Percentiles rank a stretch among this genome's conserved stretches.
These are phyloP conservation scores for Elaphomyces granulatus DNA, from an alignment of 495 filamentous ascomycete species.

Conservation along the genomic window DNA sequence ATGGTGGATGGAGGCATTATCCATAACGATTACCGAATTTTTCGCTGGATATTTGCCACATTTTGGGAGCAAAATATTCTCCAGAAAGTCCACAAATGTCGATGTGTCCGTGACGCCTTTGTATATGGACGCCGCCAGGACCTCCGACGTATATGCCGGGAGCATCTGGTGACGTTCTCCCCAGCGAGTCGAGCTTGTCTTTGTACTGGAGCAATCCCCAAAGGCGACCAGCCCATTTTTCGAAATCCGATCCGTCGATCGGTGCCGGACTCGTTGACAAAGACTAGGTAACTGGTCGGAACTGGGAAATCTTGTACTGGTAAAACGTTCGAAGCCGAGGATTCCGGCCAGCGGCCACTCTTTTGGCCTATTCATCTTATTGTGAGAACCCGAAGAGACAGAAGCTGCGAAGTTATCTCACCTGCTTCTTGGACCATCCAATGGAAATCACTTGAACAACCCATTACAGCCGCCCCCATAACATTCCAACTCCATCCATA, in stretches of 20 bases:
- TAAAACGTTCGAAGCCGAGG: slow-evolving; percentile 23
- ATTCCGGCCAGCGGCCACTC: no score
- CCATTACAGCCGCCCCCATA: no score
- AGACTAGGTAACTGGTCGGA: slow-evolving; percentile 18
- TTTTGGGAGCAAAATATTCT: slow-evolving; percentile 20
- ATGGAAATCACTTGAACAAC: no score
- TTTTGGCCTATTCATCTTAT: no score
- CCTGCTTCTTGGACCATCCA: no score
- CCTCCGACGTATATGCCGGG: slow-evolving; percentile 22
- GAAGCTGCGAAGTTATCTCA: no score
- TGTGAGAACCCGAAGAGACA: no score
- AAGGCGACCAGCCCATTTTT: slow-evolving; percentile 15
- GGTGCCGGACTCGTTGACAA: slow-evolving; percentile 20
- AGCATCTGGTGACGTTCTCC: slow-evolving; percentile 23
- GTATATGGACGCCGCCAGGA: slow-evolving; percentile 18
- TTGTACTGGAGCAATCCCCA: slow-evolving; percentile 16
- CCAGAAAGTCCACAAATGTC: slow-evolving; percentile 24
- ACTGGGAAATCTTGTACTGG: slow-evolving; percentile 17
- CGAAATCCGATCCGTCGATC: slow-evolving; percentile 16
- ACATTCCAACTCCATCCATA: no score
- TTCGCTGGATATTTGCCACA: slow-evolving; percentile 22
- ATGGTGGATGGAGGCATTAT: slow-evolving; percentile 23
- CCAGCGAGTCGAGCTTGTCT: slow-evolving; percentile 16
- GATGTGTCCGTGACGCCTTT: slow-evolving; percentile 19
- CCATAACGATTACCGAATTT: no score